Conservation (phyloP, 176 grass and related monocot genomes). For the Sorghum bicolor region DNA sequence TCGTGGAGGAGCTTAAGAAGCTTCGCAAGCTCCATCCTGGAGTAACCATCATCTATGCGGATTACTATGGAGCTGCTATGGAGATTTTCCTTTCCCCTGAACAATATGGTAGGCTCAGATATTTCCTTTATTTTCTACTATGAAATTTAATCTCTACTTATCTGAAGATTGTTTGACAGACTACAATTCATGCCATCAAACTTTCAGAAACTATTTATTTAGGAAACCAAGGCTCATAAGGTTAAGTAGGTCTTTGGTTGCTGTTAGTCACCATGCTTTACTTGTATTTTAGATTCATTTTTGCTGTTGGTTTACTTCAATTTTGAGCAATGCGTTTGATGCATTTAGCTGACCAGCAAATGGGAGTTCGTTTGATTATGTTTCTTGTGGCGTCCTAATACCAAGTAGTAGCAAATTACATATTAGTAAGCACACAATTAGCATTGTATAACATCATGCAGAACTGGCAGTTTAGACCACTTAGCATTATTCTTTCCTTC, state of each 20-base stretch:
- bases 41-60: slow-evolving; percentile 62
- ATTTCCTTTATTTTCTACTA: background rate
- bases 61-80: slow-evolving; percentile 79
- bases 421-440: background rate
- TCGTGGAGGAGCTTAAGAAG: slow-evolving; percentile 45
- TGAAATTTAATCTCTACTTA: background rate
- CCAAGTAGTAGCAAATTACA: background rate
- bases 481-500: background rate
- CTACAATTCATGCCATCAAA: background rate
- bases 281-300: background rate
- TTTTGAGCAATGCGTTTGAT: background rate
- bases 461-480: background rate
- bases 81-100: slow-evolving; percentile 52
- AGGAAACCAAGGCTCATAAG: background rate
- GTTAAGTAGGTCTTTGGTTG: background rate
- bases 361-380: background rate
- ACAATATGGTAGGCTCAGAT: slow-evolving; percentile 51
- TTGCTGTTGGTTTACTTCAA: background rate
- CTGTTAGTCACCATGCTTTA: background rate
- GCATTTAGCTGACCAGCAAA: background rate
- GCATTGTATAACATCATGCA: background rate
- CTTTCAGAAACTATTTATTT: background rate
- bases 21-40: slow-evolving; percentile 46
- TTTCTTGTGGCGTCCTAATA: background rate
- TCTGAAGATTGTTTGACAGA: background rate